Evolutionary conservation across 108 stramenopile species (phyloP).

Genomic region (Cylindrotheca fusiformis): DNA sequence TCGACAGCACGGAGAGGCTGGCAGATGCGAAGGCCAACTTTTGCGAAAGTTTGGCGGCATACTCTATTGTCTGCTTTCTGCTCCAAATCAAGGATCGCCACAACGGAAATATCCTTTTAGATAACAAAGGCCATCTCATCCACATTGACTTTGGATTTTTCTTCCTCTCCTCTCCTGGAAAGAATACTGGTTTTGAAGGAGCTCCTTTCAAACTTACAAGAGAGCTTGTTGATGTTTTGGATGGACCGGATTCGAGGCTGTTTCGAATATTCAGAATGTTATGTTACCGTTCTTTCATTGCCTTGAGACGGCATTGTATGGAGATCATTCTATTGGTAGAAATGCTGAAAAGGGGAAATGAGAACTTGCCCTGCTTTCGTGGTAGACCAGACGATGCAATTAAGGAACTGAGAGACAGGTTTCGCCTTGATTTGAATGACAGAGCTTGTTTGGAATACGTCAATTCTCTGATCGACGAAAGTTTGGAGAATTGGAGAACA

Average conservation of each 20-base stretch:
- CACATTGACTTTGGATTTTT: slow-evolving; percentile 96
- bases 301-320: slow-evolving; percentile 79
- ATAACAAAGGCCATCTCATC: slow-evolving; percentile 91
- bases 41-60: slow-evolving; percentile 91
- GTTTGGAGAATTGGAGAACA: slow-evolving; percentile 94
- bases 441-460: slow-evolving; percentile 84
- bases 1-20: slow-evolving; percentile 60
- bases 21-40: slow-evolving; percentile 86
- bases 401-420: slow-evolving; percentile 73
- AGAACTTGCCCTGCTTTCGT: slow-evolving; percentile 93
- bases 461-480: slow-evolving; percentile 83
- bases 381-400: slow-evolving; percentile 87
- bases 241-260: slow-evolving; percentile 81
- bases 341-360: slow-evolving; percentile 92
- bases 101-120: slow-evolving; percentile 95
- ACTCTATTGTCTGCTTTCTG: slow-evolving; percentile 92
- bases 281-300: slow-evolving; percentile 86
- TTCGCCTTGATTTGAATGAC: slow-evolving; percentile 79
- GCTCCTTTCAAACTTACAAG: slow-evolving; percentile 98
- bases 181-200: slow-evolving; percentile 91
- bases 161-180: slow-evolving; percentile 92
- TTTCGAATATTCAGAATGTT: slow-evolving; percentile 87
- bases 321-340: slow-evolving; percentile 91
- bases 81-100: slow-evolving; percentile 97
- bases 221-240: slow-evolving; percentile 91